Base-by-base conservation (phyloP, 805 yeast species). In the Candida saitoana region DNA sequence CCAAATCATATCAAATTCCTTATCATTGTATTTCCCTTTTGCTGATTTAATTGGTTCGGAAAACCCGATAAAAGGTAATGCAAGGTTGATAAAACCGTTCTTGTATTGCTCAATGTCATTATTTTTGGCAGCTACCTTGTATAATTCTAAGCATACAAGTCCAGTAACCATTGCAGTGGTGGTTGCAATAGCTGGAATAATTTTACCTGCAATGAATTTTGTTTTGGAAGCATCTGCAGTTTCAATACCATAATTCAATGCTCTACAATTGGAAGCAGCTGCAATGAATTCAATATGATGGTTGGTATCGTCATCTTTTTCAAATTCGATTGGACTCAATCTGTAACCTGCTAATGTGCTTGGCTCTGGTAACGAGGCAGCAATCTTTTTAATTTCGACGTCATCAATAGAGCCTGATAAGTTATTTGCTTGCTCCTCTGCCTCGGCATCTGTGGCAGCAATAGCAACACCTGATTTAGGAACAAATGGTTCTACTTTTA, bases 141-240 rank as follows among this genome's bases (percentile, higher is more conserved):
- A 86, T 44, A 91, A 72, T 67, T 93, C 99, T 51, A 93, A 69
- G 56, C 95, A 87, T 18, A 89, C 95, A 56, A 93, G 73, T 37
- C 99, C 99, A 5, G 99, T 87, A 17, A 93, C 99, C 52, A 90
- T 71, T 7, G 97, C 95, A n/a, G 99, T 93, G 1, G 99, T 93
- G 2, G 99, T 93, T 29, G 99, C 99, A 71, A 93, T 93, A 16
- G 99, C 99, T 12, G 99, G 99, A 51, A 93, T 93, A 51, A 93
- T 93, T 66, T 95, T 83, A 37, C 99, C 99, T 5, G 99, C 99
- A 62, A 93, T 91, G 56, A 91, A 88, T 70, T 93, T 93, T 30
- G 99, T 93, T 70, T 85, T 87, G 39, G 82, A 81, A 48, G 82
- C 79, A 58, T 91, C 97, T 29, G 91, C 97, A 9, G 88, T 71